phyloP scores from a whole-genome alignment of 23 red algal species.

The Cyanidiococcus yangmingshanensis region DNA sequence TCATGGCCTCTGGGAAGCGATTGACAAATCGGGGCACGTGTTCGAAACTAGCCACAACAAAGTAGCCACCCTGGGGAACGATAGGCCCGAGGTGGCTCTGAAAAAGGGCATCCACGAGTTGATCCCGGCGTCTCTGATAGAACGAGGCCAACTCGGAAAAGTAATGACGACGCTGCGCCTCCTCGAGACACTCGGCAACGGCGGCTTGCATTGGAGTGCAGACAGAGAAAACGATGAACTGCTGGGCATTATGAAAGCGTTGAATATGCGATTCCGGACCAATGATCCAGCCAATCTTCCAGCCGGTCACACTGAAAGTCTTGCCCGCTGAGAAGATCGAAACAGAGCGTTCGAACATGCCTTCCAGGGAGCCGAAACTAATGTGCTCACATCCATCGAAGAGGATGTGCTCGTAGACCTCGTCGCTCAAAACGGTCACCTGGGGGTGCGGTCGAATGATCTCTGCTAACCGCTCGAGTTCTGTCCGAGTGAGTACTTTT shows the following conservation, averaged over 20 bases:
- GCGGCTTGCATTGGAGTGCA: conserved; percentile 50
- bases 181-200: conserved; percentile 38
- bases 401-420: conserved; percentile 87
- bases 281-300: conserved; percentile 68
- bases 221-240: conserved; percentile 65
- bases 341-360: conserved; percentile 47
- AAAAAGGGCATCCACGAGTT: conserved; percentile 32
- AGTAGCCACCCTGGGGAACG: conserved; percentile 75
- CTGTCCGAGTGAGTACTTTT: conserved; percentile 71
- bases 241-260: conserved; percentile 45
- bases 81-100: conserved; percentile 47
- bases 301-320: conserved; percentile 80
- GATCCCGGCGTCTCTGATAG: conserved; percentile 54
- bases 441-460: conserved; percentile 40
- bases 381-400: conserved; percentile 52
- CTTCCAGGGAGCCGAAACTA: conserved; percentile 52
- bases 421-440: conserved; percentile 62
- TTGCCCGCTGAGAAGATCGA: conserved; percentile 68
- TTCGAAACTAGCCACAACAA: conserved; percentile 46
- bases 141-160: conserved; percentile 35
- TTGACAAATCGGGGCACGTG: background rate
- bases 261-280: conserved; percentile 39
- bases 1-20: conserved; percentile 29
- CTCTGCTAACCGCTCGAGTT: conserved; percentile 35
- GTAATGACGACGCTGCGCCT: conserved; percentile 41